These are phyloP conservation scores for Nematocida minor DNA, from an alignment of 371 early-diverging fungal species.

Conservation along the genomic window DNA sequence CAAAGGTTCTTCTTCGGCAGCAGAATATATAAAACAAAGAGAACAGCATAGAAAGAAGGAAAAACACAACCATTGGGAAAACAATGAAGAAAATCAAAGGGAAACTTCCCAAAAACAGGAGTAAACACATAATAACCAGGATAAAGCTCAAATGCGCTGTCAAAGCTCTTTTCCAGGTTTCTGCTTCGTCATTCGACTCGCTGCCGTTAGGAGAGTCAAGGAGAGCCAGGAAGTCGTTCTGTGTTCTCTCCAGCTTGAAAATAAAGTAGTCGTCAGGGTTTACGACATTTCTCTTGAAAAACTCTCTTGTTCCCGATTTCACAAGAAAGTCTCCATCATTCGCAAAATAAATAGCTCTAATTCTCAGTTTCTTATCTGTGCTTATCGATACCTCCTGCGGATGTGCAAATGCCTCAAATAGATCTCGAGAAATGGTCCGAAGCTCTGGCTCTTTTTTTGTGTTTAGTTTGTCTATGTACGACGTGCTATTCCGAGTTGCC, in stretches of 20 bases:
- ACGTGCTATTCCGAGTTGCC: not conserved
- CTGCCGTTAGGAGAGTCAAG: conserved; percentile 60
- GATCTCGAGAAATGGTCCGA: conserved; percentile 45
- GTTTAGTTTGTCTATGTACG: not conserved
- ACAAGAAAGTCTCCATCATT: conserved; percentile 75
- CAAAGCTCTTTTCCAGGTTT: conserved; percentile 65
- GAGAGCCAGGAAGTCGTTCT: conserved; percentile 66
- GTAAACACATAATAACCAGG: conserved; percentile 57
- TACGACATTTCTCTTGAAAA: conserved; percentile 70
- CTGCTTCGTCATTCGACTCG: conserved; percentile 57
- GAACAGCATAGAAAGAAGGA: conserved; percentile 62
- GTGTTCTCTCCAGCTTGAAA: conserved; percentile 67
- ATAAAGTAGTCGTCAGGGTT: conserved; percentile 70
- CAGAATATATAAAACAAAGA: conserved; percentile 65
- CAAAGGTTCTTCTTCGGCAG: conserved; percentile 64
- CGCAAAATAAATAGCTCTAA: conserved; percentile 66
- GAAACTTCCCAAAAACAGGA: conserved; percentile 61
- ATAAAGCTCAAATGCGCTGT: conserved; percentile 64
- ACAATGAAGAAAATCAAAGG: conserved; percentile 63
- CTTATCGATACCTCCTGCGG: not conserved
- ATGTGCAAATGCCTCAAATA: conserved; percentile 23
- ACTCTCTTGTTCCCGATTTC: conserved; percentile 68
- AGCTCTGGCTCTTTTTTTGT: conserved; percentile 16
- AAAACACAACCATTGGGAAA: conserved; percentile 61
- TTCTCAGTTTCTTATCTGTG: conserved; percentile 9